Evolutionary conservation across 768 basidiomycete species (phyloP), one percentile per base, ranked within the genome.

Genomic region (Lanmaoa rubissima): DNA sequence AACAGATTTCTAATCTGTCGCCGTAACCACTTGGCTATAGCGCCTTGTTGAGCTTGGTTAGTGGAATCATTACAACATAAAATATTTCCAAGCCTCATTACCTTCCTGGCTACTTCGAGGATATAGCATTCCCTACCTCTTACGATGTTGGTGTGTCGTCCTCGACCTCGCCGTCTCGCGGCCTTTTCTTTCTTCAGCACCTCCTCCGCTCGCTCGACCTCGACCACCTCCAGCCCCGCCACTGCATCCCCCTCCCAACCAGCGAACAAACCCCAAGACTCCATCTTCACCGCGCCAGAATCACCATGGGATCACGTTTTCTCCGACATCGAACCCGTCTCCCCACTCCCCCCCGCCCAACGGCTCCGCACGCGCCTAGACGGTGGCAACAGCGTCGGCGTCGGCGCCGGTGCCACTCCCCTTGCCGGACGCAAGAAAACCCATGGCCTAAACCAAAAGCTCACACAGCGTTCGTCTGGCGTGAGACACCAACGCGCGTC

Each of bases 21-120:
- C 83, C 78, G 79, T 85, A 85, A 85, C 83, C 82, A 84, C 82
- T 84, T 84, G 80, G 83, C 82, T 82, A 85, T 84, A 82, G 83
- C 81, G 82, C 82, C 83, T 66, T 73, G 26, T 1, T 16, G 13
- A 7, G 0, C 0, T 1, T 0, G 3, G 2, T 1, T 1, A 2
- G 2, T 4, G 4, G 3, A 21, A 14, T 21, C 5, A 14, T 14
- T 0, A 10, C 0, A 10, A 1, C 2, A 19, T 17, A n/a, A 24
- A 1, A 1, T 13, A 26, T 28, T 12, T 28, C 3, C n/a, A 1
- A 5, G 21, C 1, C 13, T 12, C 6, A 3, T 12, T 24, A 1
- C 10, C 5, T 4, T 11, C 0, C 44, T 82, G 83, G 82, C 83
- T 82, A 83, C 80, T 83, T 19, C 4, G 24, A n/a, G 32, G 36